A percentile compares a stretch with the other conserved stretches of the same genome.
These are phyloP conservation scores for Ajuga chamaepitys DNA, from an alignment of 257 asterid species.

Conservation along the genomic window DNA sequence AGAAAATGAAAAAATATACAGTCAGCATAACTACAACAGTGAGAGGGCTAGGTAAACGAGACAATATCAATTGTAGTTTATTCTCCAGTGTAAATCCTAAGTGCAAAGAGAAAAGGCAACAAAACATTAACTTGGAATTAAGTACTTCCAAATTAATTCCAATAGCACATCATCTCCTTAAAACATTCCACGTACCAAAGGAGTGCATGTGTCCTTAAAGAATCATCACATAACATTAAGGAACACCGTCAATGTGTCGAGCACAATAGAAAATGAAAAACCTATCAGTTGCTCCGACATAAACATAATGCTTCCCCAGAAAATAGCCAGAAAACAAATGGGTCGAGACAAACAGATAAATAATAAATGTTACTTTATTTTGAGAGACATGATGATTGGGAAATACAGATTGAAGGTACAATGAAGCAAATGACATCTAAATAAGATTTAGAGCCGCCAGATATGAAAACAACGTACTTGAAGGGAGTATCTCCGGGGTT, in stretches of 20 bases:
- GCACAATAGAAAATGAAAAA: background rate
- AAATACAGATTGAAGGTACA: background rate
- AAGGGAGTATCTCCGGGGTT: constrained; percentile 98
- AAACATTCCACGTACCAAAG: background rate
- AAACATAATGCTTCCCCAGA: background rate
- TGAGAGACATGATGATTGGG: background rate
- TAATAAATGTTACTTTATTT: no score
- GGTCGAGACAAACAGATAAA: background rate
- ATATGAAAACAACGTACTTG: constrained; percentile 44
- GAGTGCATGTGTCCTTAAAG: background rate
- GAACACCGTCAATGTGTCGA: background rate
- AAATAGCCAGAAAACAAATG: background rate
- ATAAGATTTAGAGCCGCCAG: background rate
- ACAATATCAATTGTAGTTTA: background rate
- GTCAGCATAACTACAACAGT: background rate
- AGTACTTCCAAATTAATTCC: background rate
- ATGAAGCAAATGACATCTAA: background rate
- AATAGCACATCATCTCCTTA: background rate
- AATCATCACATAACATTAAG: background rate
- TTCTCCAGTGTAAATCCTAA: background rate
- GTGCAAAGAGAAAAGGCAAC: no score
- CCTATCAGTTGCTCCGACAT: background rate
- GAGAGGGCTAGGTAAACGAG: background rate
- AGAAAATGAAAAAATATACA: background rate
- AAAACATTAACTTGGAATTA: no score